Evolutionary conservation across 2,329 filamentous ascomycete species (phyloP).

Genomic region (Gaeumannomyces sp.): DNA sequence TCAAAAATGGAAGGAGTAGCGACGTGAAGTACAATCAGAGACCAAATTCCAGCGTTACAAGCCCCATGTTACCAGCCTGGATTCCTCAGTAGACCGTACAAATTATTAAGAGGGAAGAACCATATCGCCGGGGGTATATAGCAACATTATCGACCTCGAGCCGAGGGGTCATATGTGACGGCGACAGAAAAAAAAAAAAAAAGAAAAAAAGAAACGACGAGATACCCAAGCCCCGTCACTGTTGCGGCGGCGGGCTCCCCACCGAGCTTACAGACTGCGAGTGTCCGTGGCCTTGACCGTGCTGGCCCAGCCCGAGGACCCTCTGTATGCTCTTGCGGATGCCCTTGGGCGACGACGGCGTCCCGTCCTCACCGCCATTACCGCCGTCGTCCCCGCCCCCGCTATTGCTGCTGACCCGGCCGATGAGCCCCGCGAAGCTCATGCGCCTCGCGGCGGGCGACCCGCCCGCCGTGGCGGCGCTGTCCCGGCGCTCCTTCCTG

Average conservation of each 20-base stretch:
- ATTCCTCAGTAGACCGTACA: too few species aligned
- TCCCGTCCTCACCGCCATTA: constrained; percentile 1
- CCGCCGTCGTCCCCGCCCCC: too few species aligned
- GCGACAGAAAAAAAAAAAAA: too few species aligned
- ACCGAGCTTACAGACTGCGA: constrained; percentile 9
- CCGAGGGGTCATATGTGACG: too few species aligned
- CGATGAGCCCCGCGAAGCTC: constrained; percentile 11
- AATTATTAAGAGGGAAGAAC: too few species aligned
- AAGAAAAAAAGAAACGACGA: neutral
- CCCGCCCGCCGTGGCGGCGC: constrained; percentile 4
- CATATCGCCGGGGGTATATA: too few species aligned
- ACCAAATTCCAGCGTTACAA: too few species aligned
- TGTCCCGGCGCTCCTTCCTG: constrained; percentile 8
- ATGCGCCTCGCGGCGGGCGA: constrained; percentile 13
- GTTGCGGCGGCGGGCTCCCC: neutral
- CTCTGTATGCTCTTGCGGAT: constrained; percentile 29
- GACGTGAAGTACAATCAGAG: too few species aligned
- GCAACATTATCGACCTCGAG: too few species aligned
- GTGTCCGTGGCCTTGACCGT: constrained; percentile 23
- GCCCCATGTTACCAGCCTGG: too few species aligned
- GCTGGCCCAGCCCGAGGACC: constrained; percentile 27
- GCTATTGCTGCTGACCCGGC: constrained; percentile 5
- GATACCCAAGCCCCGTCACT: neutral
- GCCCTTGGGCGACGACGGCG: constrained; percentile 18
- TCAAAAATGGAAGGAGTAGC: too few species aligned